Percentiles rank a stretch among this genome's conserved stretches.
These are phyloP conservation scores for Lasiodiplodia citricola DNA, from an alignment of 2,329 filamentous ascomycete genomes.

Conservation along the genomic window DNA sequence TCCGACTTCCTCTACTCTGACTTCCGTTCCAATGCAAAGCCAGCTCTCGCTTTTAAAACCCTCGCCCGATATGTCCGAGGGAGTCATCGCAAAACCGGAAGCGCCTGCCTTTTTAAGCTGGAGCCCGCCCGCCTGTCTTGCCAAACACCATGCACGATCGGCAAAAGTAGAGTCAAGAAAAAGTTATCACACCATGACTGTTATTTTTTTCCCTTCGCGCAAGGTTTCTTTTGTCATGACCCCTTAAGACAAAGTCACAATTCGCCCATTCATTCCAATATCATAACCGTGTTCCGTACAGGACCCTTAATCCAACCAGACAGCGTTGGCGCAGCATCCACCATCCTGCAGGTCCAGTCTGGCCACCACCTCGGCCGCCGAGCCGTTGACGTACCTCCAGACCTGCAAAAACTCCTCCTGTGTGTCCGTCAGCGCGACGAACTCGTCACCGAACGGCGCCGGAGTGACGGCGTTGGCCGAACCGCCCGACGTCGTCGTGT, in stretches of 20 bases:
- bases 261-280: no score
- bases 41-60: not conserved
- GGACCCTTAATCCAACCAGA: constrained; percentile 13
- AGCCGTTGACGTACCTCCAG: constrained; percentile 37
- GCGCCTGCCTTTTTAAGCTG: not conserved
- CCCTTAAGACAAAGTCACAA: no score
- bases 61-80: not conserved
- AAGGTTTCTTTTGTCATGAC: no score
- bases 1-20: no score
- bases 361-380: constrained; percentile 23
- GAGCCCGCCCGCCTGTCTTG: not conserved
- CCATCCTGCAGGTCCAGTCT: constrained; percentile 29
- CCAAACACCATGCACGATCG: not conserved
- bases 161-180: no score
- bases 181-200: no score
- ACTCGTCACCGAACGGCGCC: constrained; percentile 39
- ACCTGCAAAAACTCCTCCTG: constrained; percentile 44
- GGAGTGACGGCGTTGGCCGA: constrained; percentile 44
- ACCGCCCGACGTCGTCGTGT: constrained; percentile 43
- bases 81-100: not conserved
- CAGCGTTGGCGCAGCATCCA: constrained; percentile 22
- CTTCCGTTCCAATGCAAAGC: not conserved
- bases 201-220: no score
- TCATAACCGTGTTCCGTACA: no score
- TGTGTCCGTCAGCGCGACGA: constrained; percentile 44